Evolutionary conservation across 345 rosid species (phyloP).

Genomic region (Psidium friedrichsthalianum): DNA sequence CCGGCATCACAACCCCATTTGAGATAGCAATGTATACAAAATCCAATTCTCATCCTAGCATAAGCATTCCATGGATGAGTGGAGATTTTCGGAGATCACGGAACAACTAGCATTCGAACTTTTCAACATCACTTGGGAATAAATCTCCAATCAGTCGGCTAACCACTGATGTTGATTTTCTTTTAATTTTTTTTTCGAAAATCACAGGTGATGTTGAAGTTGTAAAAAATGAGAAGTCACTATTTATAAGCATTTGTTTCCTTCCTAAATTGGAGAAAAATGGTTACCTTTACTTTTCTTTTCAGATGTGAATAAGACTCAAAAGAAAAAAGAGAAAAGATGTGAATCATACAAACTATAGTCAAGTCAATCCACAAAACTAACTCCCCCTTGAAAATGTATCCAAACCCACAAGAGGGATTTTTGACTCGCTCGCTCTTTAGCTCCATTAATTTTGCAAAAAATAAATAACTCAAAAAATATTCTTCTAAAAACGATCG

Average conservation of each 20-base stretch:
- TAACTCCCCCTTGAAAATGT: not conserved
- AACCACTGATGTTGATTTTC: not conserved
- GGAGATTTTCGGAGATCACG: not conserved
- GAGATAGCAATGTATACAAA: not conserved
- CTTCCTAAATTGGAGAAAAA: not conserved
- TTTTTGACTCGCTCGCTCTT: not conserved
- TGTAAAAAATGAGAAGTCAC: not conserved
- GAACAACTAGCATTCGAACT: not conserved
- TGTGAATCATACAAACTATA: not conserved
- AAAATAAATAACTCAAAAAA: too few species aligned
- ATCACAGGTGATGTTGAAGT: not conserved
- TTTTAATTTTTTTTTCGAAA: too few species aligned
- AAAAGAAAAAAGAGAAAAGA: not conserved
- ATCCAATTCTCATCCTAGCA: not conserved
- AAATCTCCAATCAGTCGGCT: not conserved
- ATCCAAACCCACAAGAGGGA: not conserved
- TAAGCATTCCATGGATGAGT: not conserved
- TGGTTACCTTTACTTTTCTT: too few species aligned
- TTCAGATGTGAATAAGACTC: too few species aligned
- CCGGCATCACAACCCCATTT: not conserved
- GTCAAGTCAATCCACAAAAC: not conserved
- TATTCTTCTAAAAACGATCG: too few species aligned
- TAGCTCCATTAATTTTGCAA: too few species aligned
- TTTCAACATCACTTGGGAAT: not conserved
- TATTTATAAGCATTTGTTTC: not conserved